A percentile compares a stretch with the other conserved stretches of the same genome.
Evolutionary conservation across 1,284 basidiomycete genomes (phyloP).

Genomic region (Microbotryomycetes sp.): DNA sequence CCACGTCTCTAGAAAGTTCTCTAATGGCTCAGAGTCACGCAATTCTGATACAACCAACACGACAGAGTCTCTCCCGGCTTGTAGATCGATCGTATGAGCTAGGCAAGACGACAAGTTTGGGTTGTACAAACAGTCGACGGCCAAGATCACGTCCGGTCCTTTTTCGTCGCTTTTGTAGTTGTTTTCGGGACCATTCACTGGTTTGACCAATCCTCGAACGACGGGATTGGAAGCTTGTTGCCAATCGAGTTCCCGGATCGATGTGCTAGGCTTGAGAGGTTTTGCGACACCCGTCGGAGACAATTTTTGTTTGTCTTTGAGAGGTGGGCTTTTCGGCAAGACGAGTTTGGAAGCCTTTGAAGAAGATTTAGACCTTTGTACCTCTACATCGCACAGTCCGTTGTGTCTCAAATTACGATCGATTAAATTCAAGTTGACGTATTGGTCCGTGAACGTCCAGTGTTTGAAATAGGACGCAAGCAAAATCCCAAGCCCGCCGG

Average conservation of each 20-base stretch:
- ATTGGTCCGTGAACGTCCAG: slow-evolving; percentile 31
- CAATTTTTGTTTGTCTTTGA: not conserved
- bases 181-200: not conserved
- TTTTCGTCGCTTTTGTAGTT: too few relatives aligned
- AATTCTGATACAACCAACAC: slow-evolving; percentile 23
- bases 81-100: slow-evolving; percentile 12
- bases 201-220: not conserved
- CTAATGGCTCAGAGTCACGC: slow-evolving; percentile 23
- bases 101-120: slow-evolving; percentile 20
- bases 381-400: not conserved
- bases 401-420: slow-evolving; percentile 19
- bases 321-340: not conserved
- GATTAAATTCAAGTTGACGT: slow-evolving; percentile 19
- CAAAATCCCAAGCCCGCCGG: slow-evolving; percentile 27
- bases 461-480: slow-evolving; percentile 11
- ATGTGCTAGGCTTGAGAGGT: not conserved
- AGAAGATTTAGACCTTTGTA: not conserved
- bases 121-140: slow-evolving; percentile 32
- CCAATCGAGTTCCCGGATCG: slow-evolving; percentile 15
- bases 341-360: too few relatives aligned
- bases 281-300: not conserved
- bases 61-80: slow-evolving; percentile 1
- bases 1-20: slow-evolving; percentile 15
- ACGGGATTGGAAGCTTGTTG: not conserved
- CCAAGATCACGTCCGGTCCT: slow-evolving; percentile 25